Evolutionary conservation across 768 basidiomycete genomes (phyloP).

Genomic region (Agrocybe chaxingu): DNA sequence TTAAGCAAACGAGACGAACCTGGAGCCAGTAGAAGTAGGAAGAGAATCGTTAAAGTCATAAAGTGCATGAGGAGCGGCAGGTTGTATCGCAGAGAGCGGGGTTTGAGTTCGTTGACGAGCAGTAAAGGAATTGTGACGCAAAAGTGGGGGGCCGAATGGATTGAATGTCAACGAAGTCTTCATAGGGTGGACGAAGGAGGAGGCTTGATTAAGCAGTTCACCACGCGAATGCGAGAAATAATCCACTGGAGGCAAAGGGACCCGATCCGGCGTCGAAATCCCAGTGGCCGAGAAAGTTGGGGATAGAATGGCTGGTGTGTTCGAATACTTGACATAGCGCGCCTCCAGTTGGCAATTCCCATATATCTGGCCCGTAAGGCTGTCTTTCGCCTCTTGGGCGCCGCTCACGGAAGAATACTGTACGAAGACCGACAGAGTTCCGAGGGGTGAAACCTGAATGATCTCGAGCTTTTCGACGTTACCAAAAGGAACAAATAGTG

Average conservation of each 20-base stretch:
- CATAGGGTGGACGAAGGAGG: background rate
- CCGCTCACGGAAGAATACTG: constrained; percentile 53
- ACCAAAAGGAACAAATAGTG: constrained; percentile 74
- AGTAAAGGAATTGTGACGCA: background rate
- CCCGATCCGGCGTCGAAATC: no score
- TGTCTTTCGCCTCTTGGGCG: constrained; percentile 64
- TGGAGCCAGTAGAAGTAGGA: background rate
- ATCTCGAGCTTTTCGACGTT: constrained; percentile 61
- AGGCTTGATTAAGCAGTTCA: background rate
- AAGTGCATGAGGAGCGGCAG: background rate
- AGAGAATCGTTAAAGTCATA: background rate
- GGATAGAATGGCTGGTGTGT: constrained; percentile 1
- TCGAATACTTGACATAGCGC: constrained; percentile 26
- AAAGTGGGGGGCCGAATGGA: background rate
- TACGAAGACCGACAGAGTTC: constrained; percentile 56
- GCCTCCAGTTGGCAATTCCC: constrained; percentile 38
- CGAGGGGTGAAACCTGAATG: constrained; percentile 32
- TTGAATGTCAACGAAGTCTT: background rate
- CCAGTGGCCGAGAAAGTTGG: background rate
- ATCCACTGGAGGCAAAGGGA: no score
- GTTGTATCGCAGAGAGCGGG: constrained; percentile 10
- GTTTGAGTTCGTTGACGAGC: constrained; percentile 8
- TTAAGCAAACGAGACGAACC: background rate
- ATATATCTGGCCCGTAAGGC: constrained; percentile 62
- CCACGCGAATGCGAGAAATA: no score